Conservation (phyloP, 2,329 filamentous ascomycete species). For the Incumbomyces delicatus region DNA sequence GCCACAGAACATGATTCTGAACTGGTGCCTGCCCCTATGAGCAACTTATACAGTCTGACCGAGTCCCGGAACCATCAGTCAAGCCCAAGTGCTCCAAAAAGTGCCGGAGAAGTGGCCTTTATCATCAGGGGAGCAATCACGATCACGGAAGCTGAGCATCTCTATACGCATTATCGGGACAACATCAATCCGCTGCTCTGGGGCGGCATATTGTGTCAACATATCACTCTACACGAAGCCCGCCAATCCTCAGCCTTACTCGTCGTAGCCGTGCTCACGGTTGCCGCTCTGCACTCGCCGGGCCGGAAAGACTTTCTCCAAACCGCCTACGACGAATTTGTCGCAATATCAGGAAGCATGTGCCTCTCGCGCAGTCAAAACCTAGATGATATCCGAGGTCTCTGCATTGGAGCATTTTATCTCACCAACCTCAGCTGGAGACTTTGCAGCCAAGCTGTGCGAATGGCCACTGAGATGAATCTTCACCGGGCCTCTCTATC, state of each 20-base stretch:
- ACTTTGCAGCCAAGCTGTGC: constrained; percentile 47
- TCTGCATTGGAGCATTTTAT: constrained; percentile 54
- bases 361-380: constrained; percentile 49
- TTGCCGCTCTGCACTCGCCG: constrained; percentile 49
- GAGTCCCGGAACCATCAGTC: constrained; percentile 40
- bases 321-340: constrained; percentile 47
- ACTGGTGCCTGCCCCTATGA: constrained; percentile 41
- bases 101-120: constrained; percentile 39
- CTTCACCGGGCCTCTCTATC: constrained; percentile 44
- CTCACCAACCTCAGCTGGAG: constrained; percentile 53
- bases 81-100: constrained; percentile 30
- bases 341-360: constrained; percentile 44
- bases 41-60: constrained; percentile 34
- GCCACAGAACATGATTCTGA: constrained; percentile 22
- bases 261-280: constrained; percentile 45
- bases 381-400: constrained; percentile 47
- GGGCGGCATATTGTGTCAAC: constrained; percentile 42
- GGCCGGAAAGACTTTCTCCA: constrained; percentile 42
- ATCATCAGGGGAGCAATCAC: constrained; percentile 41
- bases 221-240: constrained; percentile 40
- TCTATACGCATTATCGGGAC: constrained; percentile 43
- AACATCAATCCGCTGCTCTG: constrained; percentile 44
- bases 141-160: constrained; percentile 40
- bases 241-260: constrained; percentile 46
- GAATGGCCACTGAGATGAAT: constrained; percentile 48